phyloP scores from a whole-genome alignment of 768 basidiomycete species.

The Leccinellum rugosiceps region DNA sequence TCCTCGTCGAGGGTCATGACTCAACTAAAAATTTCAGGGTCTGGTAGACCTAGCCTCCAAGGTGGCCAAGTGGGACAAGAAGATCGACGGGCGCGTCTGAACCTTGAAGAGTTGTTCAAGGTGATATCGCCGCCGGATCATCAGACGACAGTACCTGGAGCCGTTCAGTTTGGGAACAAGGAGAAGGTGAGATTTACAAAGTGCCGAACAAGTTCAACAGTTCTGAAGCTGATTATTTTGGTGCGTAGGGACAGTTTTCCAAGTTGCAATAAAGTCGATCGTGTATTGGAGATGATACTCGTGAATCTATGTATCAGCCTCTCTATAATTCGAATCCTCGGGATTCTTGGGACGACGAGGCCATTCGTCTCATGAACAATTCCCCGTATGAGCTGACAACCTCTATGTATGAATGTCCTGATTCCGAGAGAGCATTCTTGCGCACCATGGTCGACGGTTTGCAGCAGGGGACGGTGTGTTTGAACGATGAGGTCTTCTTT shows the following conservation, averaged over 20 bases:
- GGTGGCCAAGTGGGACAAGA: constrained; percentile 88
- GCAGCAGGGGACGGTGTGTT: constrained; percentile 88
- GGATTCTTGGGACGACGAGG: constrained; percentile 85
- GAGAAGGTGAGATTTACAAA: constrained; percentile 71
- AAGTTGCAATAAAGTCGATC: too few species aligned
- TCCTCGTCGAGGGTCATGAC: background rate
- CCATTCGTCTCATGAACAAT: constrained; percentile 93
- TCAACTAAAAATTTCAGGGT: constrained; percentile 50
- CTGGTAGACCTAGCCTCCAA: constrained; percentile 89
- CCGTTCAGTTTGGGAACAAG: constrained; percentile 67
- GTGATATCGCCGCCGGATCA: constrained; percentile 64
- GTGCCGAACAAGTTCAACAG: too few species aligned
- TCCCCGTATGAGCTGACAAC: constrained; percentile 93
- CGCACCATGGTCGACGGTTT: constrained; percentile 60
- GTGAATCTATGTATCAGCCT: too few species aligned
- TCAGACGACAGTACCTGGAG: too few species aligned
- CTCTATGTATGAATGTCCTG: constrained; percentile 54
- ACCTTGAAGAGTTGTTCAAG: constrained; percentile 71
- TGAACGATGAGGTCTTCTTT: constrained; percentile 43
- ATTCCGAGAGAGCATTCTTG: constrained; percentile 69
- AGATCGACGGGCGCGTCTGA: constrained; percentile 69
- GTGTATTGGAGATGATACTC: too few species aligned
- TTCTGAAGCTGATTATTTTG: too few species aligned
- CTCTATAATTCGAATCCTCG: constrained; percentile 31
- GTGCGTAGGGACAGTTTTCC: too few species aligned